Percentiles rank a stretch among this genome's conserved stretches.
Evolutionary conservation across 2,329 filamentous ascomycete genomes (phyloP).

Genomic region (Stromatinia cepivora): DNA sequence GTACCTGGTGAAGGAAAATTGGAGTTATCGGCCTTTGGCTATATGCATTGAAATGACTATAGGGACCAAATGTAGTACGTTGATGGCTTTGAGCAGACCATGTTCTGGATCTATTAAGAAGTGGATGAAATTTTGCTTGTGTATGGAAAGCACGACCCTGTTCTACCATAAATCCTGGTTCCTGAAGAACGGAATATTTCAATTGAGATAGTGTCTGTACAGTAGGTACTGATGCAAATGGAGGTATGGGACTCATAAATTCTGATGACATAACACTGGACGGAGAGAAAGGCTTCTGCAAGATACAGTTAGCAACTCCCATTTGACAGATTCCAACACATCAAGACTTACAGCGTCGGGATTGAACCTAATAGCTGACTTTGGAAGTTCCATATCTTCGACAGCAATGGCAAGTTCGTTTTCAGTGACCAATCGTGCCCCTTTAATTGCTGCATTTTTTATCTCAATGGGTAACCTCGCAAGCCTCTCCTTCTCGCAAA

Average conservation of each 20-base stretch:
- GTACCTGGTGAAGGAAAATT: background rate
- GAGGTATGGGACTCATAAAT: background rate
- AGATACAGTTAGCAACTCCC: background rate
- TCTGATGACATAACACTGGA: background rate
- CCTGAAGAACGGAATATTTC: slow-evolving; percentile 11
- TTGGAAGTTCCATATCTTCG: background rate
- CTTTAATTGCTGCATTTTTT: background rate
- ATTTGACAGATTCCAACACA: background rate
- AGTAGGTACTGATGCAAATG: background rate
- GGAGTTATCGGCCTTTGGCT: background rate
- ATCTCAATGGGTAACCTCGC: background rate
- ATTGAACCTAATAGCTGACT: slow-evolving; percentile 14
- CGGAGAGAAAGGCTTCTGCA: slow-evolving; percentile 7
- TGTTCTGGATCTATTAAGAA: slow-evolving; percentile 8
- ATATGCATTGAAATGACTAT: background rate
- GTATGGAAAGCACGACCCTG: background rate
- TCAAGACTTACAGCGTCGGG: slow-evolving; percentile 16
- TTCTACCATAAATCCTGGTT: slow-evolving; percentile 8
- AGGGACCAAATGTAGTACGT: background rate
- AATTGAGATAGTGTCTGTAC: background rate
- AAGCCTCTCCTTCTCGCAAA: background rate
- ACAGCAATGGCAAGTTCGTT: background rate
- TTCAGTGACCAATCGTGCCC: background rate
- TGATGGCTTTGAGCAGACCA: background rate
- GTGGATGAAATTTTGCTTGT: background rate